These are phyloP conservation scores for Pythium dissimile DNA, from an alignment of 352 stramenopile genomes.

Conservation along the genomic window DNA sequence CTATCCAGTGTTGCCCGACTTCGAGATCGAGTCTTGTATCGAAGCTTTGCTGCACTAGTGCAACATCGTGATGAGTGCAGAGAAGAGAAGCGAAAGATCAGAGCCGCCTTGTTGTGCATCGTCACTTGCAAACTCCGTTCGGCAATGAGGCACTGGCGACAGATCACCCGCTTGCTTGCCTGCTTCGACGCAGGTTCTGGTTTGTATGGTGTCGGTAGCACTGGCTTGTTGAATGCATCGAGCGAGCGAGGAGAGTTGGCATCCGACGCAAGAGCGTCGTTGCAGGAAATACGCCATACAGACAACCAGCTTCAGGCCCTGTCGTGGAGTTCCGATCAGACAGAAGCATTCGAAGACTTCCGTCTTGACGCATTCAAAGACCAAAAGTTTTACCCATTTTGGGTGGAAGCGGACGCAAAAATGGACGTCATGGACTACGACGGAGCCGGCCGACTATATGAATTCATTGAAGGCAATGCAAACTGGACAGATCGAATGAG, in stretches of 20 bases:
- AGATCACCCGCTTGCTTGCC: slow-evolving; percentile 14
- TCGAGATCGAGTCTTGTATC: slow-evolving; percentile 37
- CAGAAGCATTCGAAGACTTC: background rate
- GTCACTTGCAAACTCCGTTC: slow-evolving; percentile 25
- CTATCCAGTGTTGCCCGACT: slow-evolving; percentile 30
- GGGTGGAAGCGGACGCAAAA: slow-evolving; percentile 58
- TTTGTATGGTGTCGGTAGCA: background rate
- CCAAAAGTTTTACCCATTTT: slow-evolving; percentile 39
- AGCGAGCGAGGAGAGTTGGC: slow-evolving; percentile 48
- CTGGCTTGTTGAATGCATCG: slow-evolving; percentile 38
- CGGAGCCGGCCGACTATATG: slow-evolving; percentile 39
- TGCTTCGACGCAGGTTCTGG: slow-evolving; percentile 5
- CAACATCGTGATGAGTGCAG: slow-evolving; percentile 32
- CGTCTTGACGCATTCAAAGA: slow-evolving; percentile 1
- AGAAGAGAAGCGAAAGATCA: slow-evolving; percentile 42
- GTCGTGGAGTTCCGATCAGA: slow-evolving; percentile 41
- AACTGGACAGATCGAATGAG: slow-evolving; percentile 41
- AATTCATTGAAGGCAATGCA: slow-evolving; percentile 34
- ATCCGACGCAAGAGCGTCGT: slow-evolving; percentile 37
- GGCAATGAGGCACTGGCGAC: slow-evolving; percentile 29
- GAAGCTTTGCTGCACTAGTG: slow-evolving; percentile 48
- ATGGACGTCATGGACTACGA: slow-evolving; percentile 53
- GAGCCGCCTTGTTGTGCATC: slow-evolving; percentile 24
- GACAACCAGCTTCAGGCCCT: slow-evolving; percentile 34
- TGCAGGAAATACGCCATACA: slow-evolving; percentile 42